Conservation (phyloP, 208 protist genomes). For the Trypanosoma brucei region DNA sequence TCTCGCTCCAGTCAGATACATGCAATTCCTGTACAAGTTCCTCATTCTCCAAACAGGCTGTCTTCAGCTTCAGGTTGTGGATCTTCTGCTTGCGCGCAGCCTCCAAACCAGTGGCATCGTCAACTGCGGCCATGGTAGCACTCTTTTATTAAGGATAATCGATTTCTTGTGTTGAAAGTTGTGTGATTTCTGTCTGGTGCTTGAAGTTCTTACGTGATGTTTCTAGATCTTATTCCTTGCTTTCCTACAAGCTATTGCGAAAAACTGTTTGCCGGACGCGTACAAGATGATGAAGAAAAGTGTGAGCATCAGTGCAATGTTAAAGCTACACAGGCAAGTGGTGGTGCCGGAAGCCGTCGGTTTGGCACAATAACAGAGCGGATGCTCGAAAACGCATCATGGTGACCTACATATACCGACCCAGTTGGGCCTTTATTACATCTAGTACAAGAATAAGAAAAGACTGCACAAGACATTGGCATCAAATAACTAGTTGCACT, state of each 20-base stretch:
- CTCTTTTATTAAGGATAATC: neutral
- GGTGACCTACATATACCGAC: neutral
- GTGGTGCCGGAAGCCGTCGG: no score
- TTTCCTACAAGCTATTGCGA: no score
- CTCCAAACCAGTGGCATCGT: conserved; percentile 8
- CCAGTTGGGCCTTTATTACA: conserved; percentile 3
- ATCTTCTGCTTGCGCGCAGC: conserved; percentile 9
- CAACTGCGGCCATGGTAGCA: neutral
- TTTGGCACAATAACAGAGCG: no score
- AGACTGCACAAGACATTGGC: neutral
- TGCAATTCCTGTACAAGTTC: conserved; percentile 10
- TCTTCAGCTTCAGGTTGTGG: conserved; percentile 10
- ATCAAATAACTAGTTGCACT: neutral
- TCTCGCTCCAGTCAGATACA: conserved; percentile 8
- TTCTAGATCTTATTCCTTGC: no score
- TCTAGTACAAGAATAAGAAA: neutral
- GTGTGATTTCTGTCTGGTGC: no score
- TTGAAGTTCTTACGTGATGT: no score
- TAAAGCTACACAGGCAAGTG: no score
- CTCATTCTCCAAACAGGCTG: conserved; percentile 7
- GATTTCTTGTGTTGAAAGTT: no score
- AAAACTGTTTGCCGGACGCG: no score
- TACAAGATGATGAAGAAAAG: no score
- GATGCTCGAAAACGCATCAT: neutral
- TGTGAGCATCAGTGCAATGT: no score